These are phyloP conservation scores for Sequoia sempervirens DNA, from an alignment of 75 land plant species.

Conservation along the genomic window DNA sequence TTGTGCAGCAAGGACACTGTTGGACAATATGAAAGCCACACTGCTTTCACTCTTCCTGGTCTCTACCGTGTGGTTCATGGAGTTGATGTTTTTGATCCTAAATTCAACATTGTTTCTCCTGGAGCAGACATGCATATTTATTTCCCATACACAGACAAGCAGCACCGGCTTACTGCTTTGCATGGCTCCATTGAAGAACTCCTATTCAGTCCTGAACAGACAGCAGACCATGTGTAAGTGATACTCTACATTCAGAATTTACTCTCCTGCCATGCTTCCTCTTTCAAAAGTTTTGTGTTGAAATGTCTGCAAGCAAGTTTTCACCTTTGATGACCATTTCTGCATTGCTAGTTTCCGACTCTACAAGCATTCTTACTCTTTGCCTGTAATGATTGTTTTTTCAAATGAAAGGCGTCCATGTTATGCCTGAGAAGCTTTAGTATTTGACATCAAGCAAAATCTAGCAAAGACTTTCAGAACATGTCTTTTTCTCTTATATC, in stretches of 20 bases:
- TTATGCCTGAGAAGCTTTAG: too few species aligned
- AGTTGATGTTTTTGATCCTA: slow-evolving; percentile 73
- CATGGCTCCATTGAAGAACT: slow-evolving; percentile 52
- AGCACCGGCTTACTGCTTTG: slow-evolving; percentile 42
- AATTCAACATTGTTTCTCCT: slow-evolving; percentile 75
- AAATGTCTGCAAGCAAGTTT: background rate
- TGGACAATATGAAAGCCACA: slow-evolving; percentile 71
- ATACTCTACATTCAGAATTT: background rate
- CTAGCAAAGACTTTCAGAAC: background rate
- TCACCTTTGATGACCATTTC: background rate
- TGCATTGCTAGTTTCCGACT: background rate
- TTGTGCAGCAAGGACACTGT: slow-evolving; percentile 49
- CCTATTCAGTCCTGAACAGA: slow-evolving; percentile 39
- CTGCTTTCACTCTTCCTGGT: slow-evolving; percentile 64
- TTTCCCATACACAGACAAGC: slow-evolving; percentile 54
- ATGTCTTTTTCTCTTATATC: background rate
- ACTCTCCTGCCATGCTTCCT: background rate
- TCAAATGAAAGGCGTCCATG: background rate
- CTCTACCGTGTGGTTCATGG: slow-evolving; percentile 69
- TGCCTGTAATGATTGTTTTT: background rate
- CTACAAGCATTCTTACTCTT: background rate
- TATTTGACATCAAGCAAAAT: background rate
- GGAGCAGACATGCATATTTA: slow-evolving; percentile 63
- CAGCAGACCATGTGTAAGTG: slow-evolving; percentile 49
- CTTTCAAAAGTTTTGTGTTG: background rate